Percentiles rank a stretch among this genome's conserved stretches.
phyloP scores from a whole-genome alignment of 1,284 basidiomycete genomes.

The Moesziomyces sp. region DNA sequence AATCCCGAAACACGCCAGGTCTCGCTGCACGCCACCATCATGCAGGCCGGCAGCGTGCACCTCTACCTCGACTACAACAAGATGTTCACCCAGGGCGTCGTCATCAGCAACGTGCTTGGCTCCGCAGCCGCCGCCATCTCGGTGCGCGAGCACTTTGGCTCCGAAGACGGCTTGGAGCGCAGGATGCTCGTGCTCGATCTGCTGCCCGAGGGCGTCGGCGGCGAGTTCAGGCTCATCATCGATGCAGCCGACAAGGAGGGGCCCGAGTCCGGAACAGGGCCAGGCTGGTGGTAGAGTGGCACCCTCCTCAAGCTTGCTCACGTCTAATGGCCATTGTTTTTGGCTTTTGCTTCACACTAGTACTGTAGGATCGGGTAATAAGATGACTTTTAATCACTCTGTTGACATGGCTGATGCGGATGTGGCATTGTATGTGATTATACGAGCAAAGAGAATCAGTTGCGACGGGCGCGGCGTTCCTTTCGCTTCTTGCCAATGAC shows the following conservation, averaged over 20 bases:
- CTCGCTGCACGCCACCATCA: constrained; percentile 36
- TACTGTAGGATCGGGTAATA: neutral
- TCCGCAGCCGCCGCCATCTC: constrained; percentile 26
- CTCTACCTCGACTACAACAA: constrained; percentile 50
- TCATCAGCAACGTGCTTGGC: constrained; percentile 28
- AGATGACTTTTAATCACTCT: neutral
- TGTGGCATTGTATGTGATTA: neutral
- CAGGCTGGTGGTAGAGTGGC: constrained; percentile 40
- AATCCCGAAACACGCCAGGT: constrained; percentile 44
- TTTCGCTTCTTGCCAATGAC: constrained; percentile 65
- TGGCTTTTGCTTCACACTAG: neutral
- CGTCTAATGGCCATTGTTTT: neutral
- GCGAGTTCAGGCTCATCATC: constrained; percentile 43
- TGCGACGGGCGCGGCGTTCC: constrained; percentile 44
- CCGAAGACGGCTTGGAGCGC: constrained; percentile 34
- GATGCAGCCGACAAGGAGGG: constrained; percentile 49
- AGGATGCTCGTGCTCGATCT: constrained; percentile 42
- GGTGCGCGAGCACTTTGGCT: constrained; percentile 36
- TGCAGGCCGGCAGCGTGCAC: constrained; percentile 43
- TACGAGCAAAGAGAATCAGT: constrained; percentile 1
- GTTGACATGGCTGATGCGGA: neutral
- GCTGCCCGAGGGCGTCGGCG: constrained; percentile 28
- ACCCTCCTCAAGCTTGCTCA: neutral
- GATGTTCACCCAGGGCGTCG: constrained; percentile 53
- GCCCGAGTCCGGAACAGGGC: constrained; percentile 40